These are phyloP conservation scores for Sporothrix schenckii DNA, from an alignment of 2,329 filamentous ascomycete species.

Conservation along the genomic window DNA sequence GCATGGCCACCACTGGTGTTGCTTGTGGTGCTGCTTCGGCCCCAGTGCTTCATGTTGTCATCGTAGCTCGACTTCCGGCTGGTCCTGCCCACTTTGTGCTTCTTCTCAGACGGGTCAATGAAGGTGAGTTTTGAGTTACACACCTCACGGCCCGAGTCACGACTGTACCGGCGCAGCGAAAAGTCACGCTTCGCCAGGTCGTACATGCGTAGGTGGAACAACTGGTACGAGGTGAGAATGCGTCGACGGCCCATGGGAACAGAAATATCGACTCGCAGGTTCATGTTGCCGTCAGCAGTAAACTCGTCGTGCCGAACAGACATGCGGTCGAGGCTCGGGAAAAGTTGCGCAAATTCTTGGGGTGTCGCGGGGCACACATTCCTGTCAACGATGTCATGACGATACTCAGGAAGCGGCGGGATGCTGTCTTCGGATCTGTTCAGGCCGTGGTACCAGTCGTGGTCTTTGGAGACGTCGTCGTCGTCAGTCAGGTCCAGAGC, in stretches of 20 bases:
- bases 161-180: slow-evolving; percentile 86
- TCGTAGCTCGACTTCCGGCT: slow-evolving; percentile 44
- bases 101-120: slow-evolving; percentile 54
- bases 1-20: not conserved
- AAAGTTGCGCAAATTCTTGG: slow-evolving; percentile 78
- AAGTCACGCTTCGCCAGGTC: slow-evolving; percentile 85
- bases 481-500: slow-evolving; percentile 21
- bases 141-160: slow-evolving; percentile 89
- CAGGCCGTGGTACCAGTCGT: slow-evolving; percentile 23
- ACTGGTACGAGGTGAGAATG: slow-evolving; percentile 65
- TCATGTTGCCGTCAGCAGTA: slow-evolving; percentile 93
- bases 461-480: slow-evolving; percentile 30
- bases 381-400: slow-evolving; percentile 63
- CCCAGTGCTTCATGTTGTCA: slow-evolving; percentile 34
- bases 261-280: slow-evolving; percentile 82
- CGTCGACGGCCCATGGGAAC: slow-evolving; percentile 60
- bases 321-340: slow-evolving; percentile 80
- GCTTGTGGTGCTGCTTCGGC: slow-evolving; percentile 31
- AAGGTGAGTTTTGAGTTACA: slow-evolving; percentile 80
- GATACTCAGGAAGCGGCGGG: slow-evolving; percentile 61
- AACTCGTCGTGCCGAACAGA: slow-evolving; percentile 88
- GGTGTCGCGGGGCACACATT: slow-evolving; percentile 77
- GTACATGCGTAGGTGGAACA: slow-evolving; percentile 96
- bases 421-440: slow-evolving; percentile 44
- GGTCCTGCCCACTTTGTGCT: slow-evolving; percentile 49